Base-by-base conservation (phyloP, 805 yeast species). In the Nakazawaea populi region DNA sequence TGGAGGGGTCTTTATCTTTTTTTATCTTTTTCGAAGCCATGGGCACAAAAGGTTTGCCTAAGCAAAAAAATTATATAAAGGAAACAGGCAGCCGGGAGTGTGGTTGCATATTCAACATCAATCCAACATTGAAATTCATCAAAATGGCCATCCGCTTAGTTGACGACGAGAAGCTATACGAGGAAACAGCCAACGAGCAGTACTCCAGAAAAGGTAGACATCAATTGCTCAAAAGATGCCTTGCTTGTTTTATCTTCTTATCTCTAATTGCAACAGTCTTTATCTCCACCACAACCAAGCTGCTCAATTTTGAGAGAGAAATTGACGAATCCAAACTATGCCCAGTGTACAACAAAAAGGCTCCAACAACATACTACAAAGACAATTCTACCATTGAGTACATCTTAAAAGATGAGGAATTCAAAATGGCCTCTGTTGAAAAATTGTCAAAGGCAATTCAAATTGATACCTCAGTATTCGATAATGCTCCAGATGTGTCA, bases 381-480 rank as follows among this genome's bases (percentile, higher is more conserved):
- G 47, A 49, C 42, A 44, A 49, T n/a, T 41, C 48, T 12, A 45
- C 47, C 4, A 28, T 49, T 12, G 46, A 49, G 36, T 35, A 28
- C n/a, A 49, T 49, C 14, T 39, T 68, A 38, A 51, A 59, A 27
- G 70, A 66, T 50, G 63, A 65, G 5, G 51, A 51, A 2, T 75
- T 63, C 58, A 63, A 65, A 40, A 54, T 63, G 29, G 56, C 53
- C 18, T 71, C 83, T 2, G 74, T 75, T 30, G 62, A 61, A 29
- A 74, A 69, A 55, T 69, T 80, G 44, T 59, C 76, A 2, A 80
- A 76, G 4, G 85, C 89, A 2, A 73, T 85, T 35, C 75, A 75
- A 60, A 73, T 85, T 49, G 83, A 84, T 40, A 84, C 91, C 2
- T 80, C 76, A 53, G 72, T 82, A 14, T 73, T 63, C 52, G 92